Evolutionary conservation across 768 basidiomycete species (phyloP).

Genomic region (Rhizopogon salebrosus): DNA sequence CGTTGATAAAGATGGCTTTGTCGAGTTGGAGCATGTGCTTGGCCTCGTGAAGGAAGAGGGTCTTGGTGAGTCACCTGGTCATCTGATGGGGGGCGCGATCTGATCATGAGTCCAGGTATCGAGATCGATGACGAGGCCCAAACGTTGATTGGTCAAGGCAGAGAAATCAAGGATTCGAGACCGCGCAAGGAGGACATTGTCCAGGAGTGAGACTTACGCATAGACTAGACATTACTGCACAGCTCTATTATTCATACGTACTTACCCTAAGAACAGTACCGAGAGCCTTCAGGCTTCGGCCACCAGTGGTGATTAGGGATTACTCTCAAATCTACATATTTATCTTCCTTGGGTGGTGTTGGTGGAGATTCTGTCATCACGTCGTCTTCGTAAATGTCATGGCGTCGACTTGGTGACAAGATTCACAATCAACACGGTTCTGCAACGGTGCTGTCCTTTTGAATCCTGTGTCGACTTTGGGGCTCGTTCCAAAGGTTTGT

Average conservation of each 20-base stretch:
- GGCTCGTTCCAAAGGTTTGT: too few species aligned
- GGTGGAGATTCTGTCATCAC: too few species aligned
- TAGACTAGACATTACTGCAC: constrained; percentile 7
- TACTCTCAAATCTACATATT: background rate
- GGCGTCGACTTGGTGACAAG: too few species aligned
- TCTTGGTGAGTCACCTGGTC: constrained; percentile 44
- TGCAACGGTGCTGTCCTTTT: too few species aligned
- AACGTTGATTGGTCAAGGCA: constrained; percentile 77
- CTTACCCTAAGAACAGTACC: background rate
- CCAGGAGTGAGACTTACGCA: constrained; percentile 45
- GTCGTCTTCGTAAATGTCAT: too few species aligned
- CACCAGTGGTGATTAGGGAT: background rate
- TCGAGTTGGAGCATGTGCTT: constrained; percentile 91
- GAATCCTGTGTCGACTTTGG: too few species aligned
- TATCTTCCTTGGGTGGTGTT: too few species aligned
- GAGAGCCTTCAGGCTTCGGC: background rate
- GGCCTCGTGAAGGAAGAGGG: constrained; percentile 87
- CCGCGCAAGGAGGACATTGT: constrained; percentile 98
- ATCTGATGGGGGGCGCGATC: background rate
- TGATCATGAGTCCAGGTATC: constrained; percentile 45
- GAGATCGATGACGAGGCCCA: constrained; percentile 83
- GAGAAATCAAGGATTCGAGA: constrained; percentile 70
- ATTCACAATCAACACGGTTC: too few species aligned
- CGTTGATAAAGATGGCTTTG: constrained; percentile 92
- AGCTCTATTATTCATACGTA: constrained; percentile 2